Evolutionary conservation across 176 grass and related monocot species (phyloP).

Genomic region (Miscanthus lutarioriparius): DNA sequence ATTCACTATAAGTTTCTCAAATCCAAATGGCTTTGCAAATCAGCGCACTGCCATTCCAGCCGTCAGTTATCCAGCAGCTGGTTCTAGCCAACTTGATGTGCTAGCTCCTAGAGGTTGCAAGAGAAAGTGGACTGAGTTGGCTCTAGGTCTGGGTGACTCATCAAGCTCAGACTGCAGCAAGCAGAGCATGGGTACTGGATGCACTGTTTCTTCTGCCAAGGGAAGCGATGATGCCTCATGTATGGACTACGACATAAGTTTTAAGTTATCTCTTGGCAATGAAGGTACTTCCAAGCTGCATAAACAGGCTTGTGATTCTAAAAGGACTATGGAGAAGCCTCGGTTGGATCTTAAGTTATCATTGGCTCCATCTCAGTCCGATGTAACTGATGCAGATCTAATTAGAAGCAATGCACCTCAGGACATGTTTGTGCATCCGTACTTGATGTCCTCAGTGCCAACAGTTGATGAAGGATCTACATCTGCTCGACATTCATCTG

Average conservation of each 20-base stretch:
- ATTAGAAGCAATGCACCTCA: conserved; percentile 21
- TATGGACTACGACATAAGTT: conserved; percentile 65
- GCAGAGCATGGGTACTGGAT: conserved; percentile 59
- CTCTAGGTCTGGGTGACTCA: conserved; percentile 52
- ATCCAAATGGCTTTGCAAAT: conserved; percentile 29
- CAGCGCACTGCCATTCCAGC: conserved; percentile 26
- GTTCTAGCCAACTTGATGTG: conserved; percentile 45
- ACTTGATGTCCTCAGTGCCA: conserved; percentile 45
- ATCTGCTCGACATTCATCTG: conserved; percentile 66
- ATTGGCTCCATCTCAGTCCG: conserved; percentile 71
- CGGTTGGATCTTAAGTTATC: conserved; percentile 68
- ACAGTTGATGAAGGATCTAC: conserved; percentile 88
- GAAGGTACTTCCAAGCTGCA: conserved; percentile 47
- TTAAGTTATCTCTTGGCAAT: conserved; percentile 58
- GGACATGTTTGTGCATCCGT: conserved; percentile 32
- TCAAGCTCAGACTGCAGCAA: conserved; percentile 76
- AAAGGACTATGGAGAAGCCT: conserved; percentile 33
- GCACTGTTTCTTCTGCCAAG: conserved; percentile 59
- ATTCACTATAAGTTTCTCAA: conserved; percentile 59
- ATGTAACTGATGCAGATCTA: conserved; percentile 46
- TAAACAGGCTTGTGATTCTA: conserved; percentile 51
- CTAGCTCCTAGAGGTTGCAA: conserved; percentile 59
- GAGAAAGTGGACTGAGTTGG: conserved; percentile 59
- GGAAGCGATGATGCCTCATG: conserved; percentile 61
- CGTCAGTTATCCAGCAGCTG: conserved; percentile 21